phyloP scores from a whole-genome alignment of 192 early-diverging fungal species.

The Paraglomus occultum region DNA sequence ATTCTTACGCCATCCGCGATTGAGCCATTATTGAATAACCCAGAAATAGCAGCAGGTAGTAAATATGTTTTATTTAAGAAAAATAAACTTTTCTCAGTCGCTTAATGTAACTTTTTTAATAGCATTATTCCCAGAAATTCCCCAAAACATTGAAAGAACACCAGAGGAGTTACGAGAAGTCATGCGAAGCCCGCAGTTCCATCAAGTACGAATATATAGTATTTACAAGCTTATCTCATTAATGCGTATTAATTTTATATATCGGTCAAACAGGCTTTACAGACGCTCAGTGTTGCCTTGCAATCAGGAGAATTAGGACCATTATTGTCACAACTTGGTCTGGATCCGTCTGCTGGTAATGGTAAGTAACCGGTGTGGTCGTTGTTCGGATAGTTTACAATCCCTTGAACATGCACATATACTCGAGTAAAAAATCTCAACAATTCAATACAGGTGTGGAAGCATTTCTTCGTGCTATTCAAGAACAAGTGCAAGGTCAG shows the following conservation, averaged over 20 bases:
- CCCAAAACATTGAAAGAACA: slow-evolving; percentile 39
- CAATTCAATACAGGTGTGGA: slow-evolving; percentile 37
- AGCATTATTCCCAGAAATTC: slow-evolving; percentile 50
- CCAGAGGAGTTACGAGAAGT: slow-evolving; percentile 49
- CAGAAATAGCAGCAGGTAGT: slow-evolving; percentile 33
- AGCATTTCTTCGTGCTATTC: slow-evolving; percentile 42
- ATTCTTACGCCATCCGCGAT: slow-evolving; percentile 43
- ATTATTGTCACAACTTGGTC: slow-evolving; percentile 46
- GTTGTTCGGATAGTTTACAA: background rate
- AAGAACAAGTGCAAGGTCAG: slow-evolving; percentile 36
- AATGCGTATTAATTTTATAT: background rate
- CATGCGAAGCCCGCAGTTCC: slow-evolving; percentile 49
- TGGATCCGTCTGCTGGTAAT: slow-evolving; percentile 49
- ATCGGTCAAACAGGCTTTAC: slow-evolving; percentile 37
- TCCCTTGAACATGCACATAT: background rate
- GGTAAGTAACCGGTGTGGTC: slow-evolving; percentile 26
- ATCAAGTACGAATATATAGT: slow-evolving; percentile 10
- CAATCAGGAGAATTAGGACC: slow-evolving; percentile 55
- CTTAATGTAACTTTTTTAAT: slow-evolving; percentile 8
- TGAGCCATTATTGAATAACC: slow-evolving; percentile 41
- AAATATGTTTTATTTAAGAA: background rate
- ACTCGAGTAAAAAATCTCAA: background rate
- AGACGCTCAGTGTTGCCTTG: slow-evolving; percentile 46
- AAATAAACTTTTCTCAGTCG: background rate
- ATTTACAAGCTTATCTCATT: background rate